Evolutionary conservation across 2,329 filamentous ascomycete genomes (phyloP), one percentile per base, ranked within the genome.

Genomic region (Penicillium sp.): DNA sequence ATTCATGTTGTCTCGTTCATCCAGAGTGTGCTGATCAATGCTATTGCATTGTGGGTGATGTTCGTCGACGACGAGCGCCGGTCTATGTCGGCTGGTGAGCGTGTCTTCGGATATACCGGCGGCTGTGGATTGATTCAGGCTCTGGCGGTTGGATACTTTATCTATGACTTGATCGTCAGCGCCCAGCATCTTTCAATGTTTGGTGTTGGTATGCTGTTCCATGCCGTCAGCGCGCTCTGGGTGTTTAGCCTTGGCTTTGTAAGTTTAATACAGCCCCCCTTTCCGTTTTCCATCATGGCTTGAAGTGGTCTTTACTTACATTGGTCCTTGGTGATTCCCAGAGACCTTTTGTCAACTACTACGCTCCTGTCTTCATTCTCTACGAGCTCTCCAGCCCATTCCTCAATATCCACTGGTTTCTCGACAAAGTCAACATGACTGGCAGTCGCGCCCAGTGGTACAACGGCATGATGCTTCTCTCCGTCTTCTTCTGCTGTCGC

Each of bases 321-420:
- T 52, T 56, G 25, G 22, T 26, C 6, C n/a, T 22, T 48, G 54
- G 30, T 57, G 28, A 61, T 55, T 52, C 51, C 55, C 69, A 89
- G 86, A 81, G 86, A 64, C 87, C 87, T 2, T 89, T 89, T 70
- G 77, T 87, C 62, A 87, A 88, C 74, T 89, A 82, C 79, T 89
- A 88, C 73, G 84, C 81, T 19, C 84, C 86, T 0, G 83, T 82
- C 6, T 89, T 89, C 76, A 86, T 89, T 68, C 85, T 89, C 67
- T 89, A 89, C 77, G 87, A 89, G 71, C 84, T 89, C 65, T 87
- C 85, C 43, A 84, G 82, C 63, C 87, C 87, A 8, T 88, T 89
- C 73, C 80, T 89, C 64, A 89, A 89, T 74, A 84, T 89, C 71
- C 87, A 89, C 78, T 89, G 87, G 87, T 89, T 89, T 79, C 85